These are phyloP conservation scores for Boletus subcaerulescens DNA, from an alignment of 768 basidiomycete species.

Conservation along the genomic window DNA sequence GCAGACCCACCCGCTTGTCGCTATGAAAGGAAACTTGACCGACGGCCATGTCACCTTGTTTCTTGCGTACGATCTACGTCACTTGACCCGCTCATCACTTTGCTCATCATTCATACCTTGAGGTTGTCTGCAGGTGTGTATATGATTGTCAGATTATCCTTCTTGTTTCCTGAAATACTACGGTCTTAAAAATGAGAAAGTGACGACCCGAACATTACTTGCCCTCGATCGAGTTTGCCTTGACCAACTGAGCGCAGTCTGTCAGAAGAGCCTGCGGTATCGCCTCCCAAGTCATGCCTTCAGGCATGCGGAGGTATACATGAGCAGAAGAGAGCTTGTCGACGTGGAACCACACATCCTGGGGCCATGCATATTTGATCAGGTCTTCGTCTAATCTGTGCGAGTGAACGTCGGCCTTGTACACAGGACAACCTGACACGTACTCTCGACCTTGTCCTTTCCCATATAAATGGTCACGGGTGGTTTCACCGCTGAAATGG, in stretches of 20 bases:
- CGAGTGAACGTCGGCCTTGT: conserved; percentile 15
- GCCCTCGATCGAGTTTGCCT: conserved; percentile 97
- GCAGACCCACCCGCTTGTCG: conserved; percentile 67
- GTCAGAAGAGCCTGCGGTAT: conserved; percentile 74
- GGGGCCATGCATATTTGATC: conserved; percentile 88
- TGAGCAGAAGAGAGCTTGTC: conserved; percentile 97
- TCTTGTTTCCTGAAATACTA: conserved; percentile 77
- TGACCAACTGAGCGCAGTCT: conserved; percentile 94
- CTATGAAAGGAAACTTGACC: conserved; percentile 95
- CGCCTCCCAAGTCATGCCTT: conserved; percentile 81
- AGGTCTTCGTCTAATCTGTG: conserved; percentile 81
- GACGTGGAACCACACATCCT: conserved; percentile 94
- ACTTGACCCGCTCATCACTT: background rate
- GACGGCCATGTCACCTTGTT: conserved; percentile 97
- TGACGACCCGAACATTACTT: background rate
- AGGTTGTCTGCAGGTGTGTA: conserved; percentile 92
- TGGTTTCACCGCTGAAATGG: conserved; percentile 51
- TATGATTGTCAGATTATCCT: conserved; percentile 88
- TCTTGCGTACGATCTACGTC: conserved; percentile 44
- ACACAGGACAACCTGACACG: conserved; percentile 27
- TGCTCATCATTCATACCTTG: conserved; percentile 52
- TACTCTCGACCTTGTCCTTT: conserved; percentile 94
- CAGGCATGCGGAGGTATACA: conserved; percentile 90
- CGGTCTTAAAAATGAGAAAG: background rate
- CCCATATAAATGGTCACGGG: conserved; percentile 88